phyloP scores from a whole-genome alignment of 306 rosid species.

The peach (Prunus persica) region DNA sequence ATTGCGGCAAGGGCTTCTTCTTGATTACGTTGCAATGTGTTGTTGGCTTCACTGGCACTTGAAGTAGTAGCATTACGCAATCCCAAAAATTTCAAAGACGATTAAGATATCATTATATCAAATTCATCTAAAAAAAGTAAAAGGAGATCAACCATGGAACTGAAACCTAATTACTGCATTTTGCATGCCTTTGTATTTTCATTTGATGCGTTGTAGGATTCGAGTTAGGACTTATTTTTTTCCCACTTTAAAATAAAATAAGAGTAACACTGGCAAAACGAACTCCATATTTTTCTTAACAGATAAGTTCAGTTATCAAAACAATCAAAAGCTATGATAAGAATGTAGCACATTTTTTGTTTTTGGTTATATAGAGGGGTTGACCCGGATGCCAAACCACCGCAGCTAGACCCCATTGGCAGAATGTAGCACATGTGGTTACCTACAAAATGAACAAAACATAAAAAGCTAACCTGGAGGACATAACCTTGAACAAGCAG shows the following conservation, averaged over 20 bases:
- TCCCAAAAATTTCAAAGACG: not conserved
- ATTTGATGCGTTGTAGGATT: not conserved
- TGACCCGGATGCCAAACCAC: no score
- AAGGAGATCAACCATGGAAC: not conserved
- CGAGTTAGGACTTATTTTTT: no score
- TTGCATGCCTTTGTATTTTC: not conserved
- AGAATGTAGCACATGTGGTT: not conserved
- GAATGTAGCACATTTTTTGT: no score
- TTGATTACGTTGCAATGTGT: not conserved
- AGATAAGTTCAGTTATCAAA: not conserved
- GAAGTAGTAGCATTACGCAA: slow-evolving; percentile 8
- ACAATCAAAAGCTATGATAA: no score
- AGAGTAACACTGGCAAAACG: not conserved
- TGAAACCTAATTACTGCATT: not conserved
- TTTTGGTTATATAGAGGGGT: no score
- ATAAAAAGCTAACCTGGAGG: not conserved
- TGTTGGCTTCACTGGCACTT: not conserved
- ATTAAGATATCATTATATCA: not conserved
- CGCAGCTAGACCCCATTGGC: no score
- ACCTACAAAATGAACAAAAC: not conserved
- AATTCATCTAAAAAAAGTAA: not conserved
- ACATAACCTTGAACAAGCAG: not conserved
- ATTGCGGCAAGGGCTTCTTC: not conserved
- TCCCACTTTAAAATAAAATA: not conserved
- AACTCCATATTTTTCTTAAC: not conserved